phyloP scores from a whole-genome alignment of 78 protist genomes.

The Chrysochromulina parva region DNA sequence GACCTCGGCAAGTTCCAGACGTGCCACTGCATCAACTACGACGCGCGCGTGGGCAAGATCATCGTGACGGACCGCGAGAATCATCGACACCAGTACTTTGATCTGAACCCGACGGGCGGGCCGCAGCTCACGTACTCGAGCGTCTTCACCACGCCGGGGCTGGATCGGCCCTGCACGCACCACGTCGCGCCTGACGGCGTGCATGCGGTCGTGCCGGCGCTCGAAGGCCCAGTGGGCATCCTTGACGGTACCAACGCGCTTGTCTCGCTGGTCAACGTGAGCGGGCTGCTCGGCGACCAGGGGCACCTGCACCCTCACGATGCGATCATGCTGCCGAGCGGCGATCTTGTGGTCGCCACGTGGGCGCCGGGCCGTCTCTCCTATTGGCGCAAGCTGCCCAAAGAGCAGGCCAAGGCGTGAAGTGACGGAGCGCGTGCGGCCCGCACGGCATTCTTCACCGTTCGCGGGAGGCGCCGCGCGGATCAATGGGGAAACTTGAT shows the following conservation, averaged over 20 bases:
- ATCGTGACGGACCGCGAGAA: neutral
- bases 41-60: neutral
- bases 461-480: no score
- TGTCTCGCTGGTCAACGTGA: neutral
- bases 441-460: no score
- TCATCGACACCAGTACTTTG: neutral
- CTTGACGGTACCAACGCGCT: neutral
- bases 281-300: neutral
- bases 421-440: no score
- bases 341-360: neutral
- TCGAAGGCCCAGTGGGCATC: neutral
- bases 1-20: neutral
- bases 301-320: conserved; percentile 25
- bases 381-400: neutral
- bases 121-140: neutral
- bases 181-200: neutral
- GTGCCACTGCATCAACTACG: neutral
- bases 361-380: conserved; percentile 12
- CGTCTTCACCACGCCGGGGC: no score
- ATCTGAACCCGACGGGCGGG: neutral
- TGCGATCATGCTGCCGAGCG: conserved; percentile 1
- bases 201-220: neutral
- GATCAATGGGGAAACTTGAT: no score
- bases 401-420: no score
- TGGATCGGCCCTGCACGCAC: neutral